phyloP scores from a whole-genome alignment of 2,329 filamentous ascomycete species.

The Trichoderma oligosporum region DNA sequence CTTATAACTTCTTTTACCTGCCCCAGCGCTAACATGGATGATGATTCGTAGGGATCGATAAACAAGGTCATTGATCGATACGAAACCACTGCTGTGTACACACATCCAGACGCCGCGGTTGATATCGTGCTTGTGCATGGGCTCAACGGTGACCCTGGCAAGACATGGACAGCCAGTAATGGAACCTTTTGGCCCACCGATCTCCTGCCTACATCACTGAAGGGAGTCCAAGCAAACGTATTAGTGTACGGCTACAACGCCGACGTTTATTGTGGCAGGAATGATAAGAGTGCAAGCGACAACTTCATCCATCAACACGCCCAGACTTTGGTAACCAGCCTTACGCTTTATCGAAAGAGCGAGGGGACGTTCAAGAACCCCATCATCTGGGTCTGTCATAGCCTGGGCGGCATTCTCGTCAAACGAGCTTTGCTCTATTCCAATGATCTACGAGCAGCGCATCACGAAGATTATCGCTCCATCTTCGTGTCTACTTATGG shows the following conservation, averaged over 20 bases:
- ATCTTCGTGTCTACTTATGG: constrained; percentile 73
- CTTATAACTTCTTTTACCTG: too few species aligned
- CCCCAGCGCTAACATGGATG: too few species aligned
- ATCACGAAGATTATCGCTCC: constrained; percentile 61
- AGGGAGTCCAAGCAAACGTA: constrained; percentile 56
- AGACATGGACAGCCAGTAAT: constrained; percentile 58
- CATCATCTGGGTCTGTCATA: constrained; percentile 74
- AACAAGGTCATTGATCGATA: constrained; percentile 41
- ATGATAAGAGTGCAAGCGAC: constrained; percentile 55
- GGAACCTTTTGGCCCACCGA: constrained; percentile 67
- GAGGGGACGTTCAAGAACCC: constrained; percentile 56
- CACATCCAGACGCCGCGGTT: constrained; percentile 55
- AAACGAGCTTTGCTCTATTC: constrained; percentile 68
- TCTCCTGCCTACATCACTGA: constrained; percentile 59
- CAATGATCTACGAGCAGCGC: constrained; percentile 54
- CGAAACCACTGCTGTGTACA: constrained; percentile 57
- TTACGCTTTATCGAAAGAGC: constrained; percentile 60
- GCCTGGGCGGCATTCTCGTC: constrained; percentile 67
- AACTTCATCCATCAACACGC: constrained; percentile 69
- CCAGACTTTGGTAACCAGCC: constrained; percentile 60
- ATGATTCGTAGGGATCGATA: constrained; percentile 36
- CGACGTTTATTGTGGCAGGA: constrained; percentile 51
- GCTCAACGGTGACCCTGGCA: constrained; percentile 61
- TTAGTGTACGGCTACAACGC: constrained; percentile 74
- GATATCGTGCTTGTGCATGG: constrained; percentile 70